Conservation (phyloP, 2,329 filamentous ascomycete genomes). For the Penicillium psychrosexuale region DNA sequence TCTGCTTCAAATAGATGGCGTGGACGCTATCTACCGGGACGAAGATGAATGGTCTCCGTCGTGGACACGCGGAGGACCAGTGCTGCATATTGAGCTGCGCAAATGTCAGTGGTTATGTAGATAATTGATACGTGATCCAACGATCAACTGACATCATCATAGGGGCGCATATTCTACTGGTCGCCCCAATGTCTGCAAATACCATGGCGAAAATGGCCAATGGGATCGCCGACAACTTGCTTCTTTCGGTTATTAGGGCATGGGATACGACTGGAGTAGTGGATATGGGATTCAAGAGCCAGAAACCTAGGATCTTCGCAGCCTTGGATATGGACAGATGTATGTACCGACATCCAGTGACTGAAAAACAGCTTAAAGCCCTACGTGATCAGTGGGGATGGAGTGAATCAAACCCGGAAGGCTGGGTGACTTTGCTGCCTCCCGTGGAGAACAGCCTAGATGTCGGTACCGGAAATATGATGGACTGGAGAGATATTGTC, state of each 20-base stretch:
- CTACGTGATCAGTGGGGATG: constrained; percentile 73
- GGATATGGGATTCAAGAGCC: constrained; percentile 40
- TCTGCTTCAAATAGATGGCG: constrained; percentile 61
- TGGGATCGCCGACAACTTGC: constrained; percentile 73
- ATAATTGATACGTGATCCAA: not conserved
- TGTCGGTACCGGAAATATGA: constrained; percentile 77
- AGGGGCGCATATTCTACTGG: constrained; percentile 75
- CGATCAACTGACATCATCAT: not conserved
- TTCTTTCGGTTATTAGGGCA: constrained; percentile 71
- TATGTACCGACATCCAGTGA: constrained; percentile 87
- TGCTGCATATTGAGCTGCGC: constrained; percentile 86
- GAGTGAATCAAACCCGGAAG: constrained; percentile 33
- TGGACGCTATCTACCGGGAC: constrained; percentile 79
- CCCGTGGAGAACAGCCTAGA: constrained; percentile 77
- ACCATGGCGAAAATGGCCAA: constrained; percentile 77
- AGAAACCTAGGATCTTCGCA: constrained; percentile 67
- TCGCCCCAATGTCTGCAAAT: constrained; percentile 82
- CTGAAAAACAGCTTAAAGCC: constrained; percentile 65
- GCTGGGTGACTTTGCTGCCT: constrained; percentile 68
- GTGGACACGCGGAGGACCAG: constrained; percentile 74
- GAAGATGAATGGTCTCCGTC: constrained; percentile 78
- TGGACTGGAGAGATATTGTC: constrained; percentile 74
- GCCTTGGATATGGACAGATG: constrained; percentile 84
- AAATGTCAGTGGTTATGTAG: constrained; percentile 34
- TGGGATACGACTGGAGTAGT: constrained; percentile 75